Evolutionary conservation across 2,329 filamentous ascomycete species (phyloP).

Genomic region (Hypomyces rosellus): DNA sequence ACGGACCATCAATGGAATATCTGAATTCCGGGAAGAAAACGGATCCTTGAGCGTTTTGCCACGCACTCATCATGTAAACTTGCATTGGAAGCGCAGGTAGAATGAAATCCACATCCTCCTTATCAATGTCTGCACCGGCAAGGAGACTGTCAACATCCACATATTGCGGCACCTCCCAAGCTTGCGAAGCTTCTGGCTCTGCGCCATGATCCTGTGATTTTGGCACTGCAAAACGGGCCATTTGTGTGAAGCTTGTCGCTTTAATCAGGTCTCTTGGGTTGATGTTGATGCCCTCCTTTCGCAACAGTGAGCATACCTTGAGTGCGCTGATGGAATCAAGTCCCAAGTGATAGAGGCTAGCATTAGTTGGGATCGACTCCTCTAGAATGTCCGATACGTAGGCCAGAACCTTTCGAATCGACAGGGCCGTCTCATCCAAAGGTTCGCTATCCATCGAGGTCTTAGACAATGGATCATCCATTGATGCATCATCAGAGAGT

Average conservation of each 20-base stretch:
- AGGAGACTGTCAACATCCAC: slow-evolving; percentile 37
- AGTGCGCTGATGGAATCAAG: slow-evolving; percentile 90
- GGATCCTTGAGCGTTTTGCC: slow-evolving; percentile 59
- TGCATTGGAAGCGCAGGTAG: slow-evolving; percentile 73
- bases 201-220: neutral
- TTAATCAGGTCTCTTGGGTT: slow-evolving; percentile 66
- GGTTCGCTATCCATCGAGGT: neutral
- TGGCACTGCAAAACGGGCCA: slow-evolving; percentile 38
- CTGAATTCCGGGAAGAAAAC: slow-evolving; percentile 71
- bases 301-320: slow-evolving; percentile 68
- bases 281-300: slow-evolving; percentile 54
- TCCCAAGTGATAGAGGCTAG: slow-evolving; percentile 75
- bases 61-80: slow-evolving; percentile 70
- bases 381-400: slow-evolving; percentile 55
- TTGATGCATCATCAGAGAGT: neutral
- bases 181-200: neutral
- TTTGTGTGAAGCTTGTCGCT: slow-evolving; percentile 57
- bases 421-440: slow-evolving; percentile 31
- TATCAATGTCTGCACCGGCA: slow-evolving; percentile 31
- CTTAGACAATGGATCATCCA: neutral
- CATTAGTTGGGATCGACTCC: slow-evolving; percentile 50
- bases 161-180: slow-evolving; percentile 26
- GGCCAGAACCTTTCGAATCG: slow-evolving; percentile 43
- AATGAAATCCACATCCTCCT: slow-evolving; percentile 44
- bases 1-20: slow-evolving; percentile 43